A percentile compares a stretch with the other conserved stretches of the same genome.
Evolutionary conservation across 2,329 filamentous ascomycete species (phyloP).

Genomic region (Apiospora malaysiana): DNA sequence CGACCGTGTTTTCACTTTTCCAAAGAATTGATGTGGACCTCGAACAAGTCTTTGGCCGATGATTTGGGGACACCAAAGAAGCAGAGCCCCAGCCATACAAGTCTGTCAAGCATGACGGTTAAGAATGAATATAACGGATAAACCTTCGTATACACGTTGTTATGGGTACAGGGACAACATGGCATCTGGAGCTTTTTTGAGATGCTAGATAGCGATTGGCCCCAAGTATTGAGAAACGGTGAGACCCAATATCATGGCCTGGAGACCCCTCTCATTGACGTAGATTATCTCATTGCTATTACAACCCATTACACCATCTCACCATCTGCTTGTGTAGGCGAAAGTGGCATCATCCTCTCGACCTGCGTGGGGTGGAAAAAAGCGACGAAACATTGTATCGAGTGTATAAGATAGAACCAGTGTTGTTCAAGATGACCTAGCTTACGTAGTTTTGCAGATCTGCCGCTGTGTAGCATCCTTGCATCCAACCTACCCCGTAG

Average conservation of each 20-base stretch:
- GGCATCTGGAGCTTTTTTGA: neutral
- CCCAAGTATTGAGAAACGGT: neutral
- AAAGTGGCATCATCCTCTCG: neutral
- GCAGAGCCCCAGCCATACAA: neutral
- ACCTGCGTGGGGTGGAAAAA: neutral
- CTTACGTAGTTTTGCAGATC: constrained; percentile 6
- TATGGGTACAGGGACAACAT: neutral
- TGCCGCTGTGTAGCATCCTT: constrained; percentile 5
- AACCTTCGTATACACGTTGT: neutral
- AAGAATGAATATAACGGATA: neutral
- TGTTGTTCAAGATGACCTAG: neutral
- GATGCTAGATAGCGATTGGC: neutral
- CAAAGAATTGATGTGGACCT: neutral
- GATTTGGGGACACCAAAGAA: neutral
- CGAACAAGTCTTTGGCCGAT: neutral
- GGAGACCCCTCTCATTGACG: neutral
- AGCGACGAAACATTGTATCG: neutral
- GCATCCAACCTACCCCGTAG: neutral
- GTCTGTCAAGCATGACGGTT: neutral
- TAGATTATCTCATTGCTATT: neutral
- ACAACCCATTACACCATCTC: neutral
- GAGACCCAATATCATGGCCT: constrained; percentile 1
- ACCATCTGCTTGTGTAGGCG: too few relatives aligned
- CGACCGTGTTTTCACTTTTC: neutral
- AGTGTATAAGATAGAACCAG: neutral